These are phyloP conservation scores for Cutaneotrichosporon spelunceum DNA, from an alignment of 1,284 basidiomycete species.

Conservation along the genomic window DNA sequence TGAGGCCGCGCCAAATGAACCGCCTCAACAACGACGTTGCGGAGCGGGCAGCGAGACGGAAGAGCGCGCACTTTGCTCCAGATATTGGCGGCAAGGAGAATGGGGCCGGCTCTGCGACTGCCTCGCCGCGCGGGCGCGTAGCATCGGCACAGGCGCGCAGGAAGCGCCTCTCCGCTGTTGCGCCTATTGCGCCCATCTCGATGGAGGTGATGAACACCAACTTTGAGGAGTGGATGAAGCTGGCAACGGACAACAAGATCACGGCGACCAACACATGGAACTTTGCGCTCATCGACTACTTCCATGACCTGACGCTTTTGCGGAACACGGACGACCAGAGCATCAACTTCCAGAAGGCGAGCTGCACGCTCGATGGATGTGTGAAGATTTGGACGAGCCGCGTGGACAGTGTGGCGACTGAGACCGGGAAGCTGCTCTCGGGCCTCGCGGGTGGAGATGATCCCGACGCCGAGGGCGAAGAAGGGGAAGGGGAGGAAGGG, in stretches of 20 bases:
- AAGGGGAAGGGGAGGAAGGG: constrained; percentile 52
- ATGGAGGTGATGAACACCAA: constrained; percentile 81
- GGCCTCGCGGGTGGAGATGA: constrained; percentile 67
- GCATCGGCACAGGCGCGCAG: constrained; percentile 31
- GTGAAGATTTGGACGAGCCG: constrained; percentile 99
- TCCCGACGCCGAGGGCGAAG: constrained; percentile 51
- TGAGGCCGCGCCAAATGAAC: constrained; percentile 16
- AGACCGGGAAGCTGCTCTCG: constrained; percentile 91
- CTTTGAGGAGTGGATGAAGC: constrained; percentile 99
- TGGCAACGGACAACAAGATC: constrained; percentile 99
- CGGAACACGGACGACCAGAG: constrained; percentile 79
- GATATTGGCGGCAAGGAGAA: constrained; percentile 22
- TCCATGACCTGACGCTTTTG: constrained; percentile 97
- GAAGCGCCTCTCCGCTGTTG: constrained; percentile 41
- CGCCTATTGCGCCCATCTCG: constrained; percentile 34
- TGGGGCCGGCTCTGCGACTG: not conserved
- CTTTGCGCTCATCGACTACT: constrained; percentile 97
- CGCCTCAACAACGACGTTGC: constrained; percentile 42
- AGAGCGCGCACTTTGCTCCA: constrained; percentile 40
- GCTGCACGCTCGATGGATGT: constrained; percentile 95
- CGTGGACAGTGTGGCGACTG: constrained; percentile 93
- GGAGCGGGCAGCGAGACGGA: constrained; percentile 41
- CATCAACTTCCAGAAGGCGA: constrained; percentile 98
- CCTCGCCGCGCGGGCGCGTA: constrained; percentile 9
- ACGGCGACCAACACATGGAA: constrained; percentile 97